phyloP scores from a whole-genome alignment of 1,139 yeast genomes.

The Yamadazyma sp. region DNA sequence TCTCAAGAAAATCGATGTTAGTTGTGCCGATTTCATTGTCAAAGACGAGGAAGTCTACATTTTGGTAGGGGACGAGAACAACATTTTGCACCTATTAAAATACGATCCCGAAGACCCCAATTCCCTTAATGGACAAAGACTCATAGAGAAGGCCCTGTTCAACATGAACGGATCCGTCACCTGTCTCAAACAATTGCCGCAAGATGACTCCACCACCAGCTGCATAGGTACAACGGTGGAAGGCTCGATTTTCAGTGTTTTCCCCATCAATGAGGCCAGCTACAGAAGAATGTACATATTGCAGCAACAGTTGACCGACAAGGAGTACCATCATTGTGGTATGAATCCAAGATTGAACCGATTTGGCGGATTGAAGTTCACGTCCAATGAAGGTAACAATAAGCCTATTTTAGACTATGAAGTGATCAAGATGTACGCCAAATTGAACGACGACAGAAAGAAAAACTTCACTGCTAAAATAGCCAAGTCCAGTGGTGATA shows the following conservation, averaged over 20 bases:
- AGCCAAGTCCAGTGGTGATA: constrained; percentile 54
- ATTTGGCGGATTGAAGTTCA: constrained; percentile 46
- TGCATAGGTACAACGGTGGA: constrained; percentile 71
- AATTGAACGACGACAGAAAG: constrained; percentile 58
- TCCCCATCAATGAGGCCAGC: constrained; percentile 71
- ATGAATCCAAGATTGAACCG: constrained; percentile 78
- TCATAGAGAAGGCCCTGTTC: constrained; percentile 71
- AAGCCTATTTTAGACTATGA: constrained; percentile 66
- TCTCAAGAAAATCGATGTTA: constrained; percentile 58
- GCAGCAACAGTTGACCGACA: constrained; percentile 84
- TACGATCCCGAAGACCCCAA: constrained; percentile 92
- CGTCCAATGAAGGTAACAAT: constrained; percentile 36
- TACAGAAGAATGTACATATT: constrained; percentile 82
- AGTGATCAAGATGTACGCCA: constrained; percentile 52
- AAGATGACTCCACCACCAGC: constrained; percentile 48
- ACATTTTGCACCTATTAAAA: constrained; percentile 71
- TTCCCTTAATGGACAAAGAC: constrained; percentile 76
- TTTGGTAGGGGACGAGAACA: constrained; percentile 68
- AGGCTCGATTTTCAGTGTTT: constrained; percentile 75
- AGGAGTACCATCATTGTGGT: constrained; percentile 72
- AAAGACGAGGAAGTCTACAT: constrained; percentile 69
- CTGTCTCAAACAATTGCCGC: constrained; percentile 57
- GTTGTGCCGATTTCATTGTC: constrained; percentile 69
- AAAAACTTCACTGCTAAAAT: constrained; percentile 53
- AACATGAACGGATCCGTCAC: constrained; percentile 65